Evolutionary conservation across 495 filamentous ascomycete genomes (phyloP).

Genomic region (Lichenothelia convexa): DNA sequence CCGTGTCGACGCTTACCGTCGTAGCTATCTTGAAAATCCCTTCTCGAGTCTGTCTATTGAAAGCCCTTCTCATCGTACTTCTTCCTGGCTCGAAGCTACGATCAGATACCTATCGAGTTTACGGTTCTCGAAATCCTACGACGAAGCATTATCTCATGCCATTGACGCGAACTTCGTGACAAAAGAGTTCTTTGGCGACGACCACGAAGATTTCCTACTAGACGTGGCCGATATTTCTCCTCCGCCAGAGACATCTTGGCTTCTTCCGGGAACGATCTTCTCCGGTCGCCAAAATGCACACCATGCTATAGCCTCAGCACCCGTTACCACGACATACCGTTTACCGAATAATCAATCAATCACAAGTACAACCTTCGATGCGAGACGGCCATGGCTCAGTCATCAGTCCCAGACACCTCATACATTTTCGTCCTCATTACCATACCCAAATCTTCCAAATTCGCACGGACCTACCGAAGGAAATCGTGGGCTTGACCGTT

Average conservation of each 20-base stretch:
- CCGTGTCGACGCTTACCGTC: slow-evolving; percentile 31
- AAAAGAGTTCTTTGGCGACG: slow-evolving; percentile 31
- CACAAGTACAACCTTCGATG: slow-evolving; percentile 12
- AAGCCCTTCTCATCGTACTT: background rate
- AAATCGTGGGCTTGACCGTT: slow-evolving; percentile 41
- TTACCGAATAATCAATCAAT: slow-evolving; percentile 11
- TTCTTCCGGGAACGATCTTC: slow-evolving; percentile 45
- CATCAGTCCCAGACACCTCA: no score
- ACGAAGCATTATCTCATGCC: slow-evolving; percentile 37
- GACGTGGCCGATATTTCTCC: slow-evolving; percentile 35
- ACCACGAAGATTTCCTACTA: slow-evolving; percentile 43
- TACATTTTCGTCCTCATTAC: slow-evolving; percentile 8
- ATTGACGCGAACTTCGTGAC: slow-evolving; percentile 25
- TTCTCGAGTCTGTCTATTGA: no score
- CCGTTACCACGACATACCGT: slow-evolving; percentile 12
- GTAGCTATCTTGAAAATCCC: slow-evolving; percentile 30
- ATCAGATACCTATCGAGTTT: slow-evolving; percentile 47
- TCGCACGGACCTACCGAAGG: slow-evolving; percentile 14
- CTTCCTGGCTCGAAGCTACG: slow-evolving; percentile 34
- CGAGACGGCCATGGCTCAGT: slow-evolving; percentile 17
- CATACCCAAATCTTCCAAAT: slow-evolving; percentile 5
- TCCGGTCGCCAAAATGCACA: slow-evolving; percentile 40
- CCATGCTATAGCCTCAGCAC: slow-evolving; percentile 7
- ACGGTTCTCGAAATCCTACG: slow-evolving; percentile 33
- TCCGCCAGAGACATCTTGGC: slow-evolving; percentile 43